Base-by-base conservation (phyloP, 2,329 filamentous ascomycete genomes). In the Eutypa lata region DNA sequence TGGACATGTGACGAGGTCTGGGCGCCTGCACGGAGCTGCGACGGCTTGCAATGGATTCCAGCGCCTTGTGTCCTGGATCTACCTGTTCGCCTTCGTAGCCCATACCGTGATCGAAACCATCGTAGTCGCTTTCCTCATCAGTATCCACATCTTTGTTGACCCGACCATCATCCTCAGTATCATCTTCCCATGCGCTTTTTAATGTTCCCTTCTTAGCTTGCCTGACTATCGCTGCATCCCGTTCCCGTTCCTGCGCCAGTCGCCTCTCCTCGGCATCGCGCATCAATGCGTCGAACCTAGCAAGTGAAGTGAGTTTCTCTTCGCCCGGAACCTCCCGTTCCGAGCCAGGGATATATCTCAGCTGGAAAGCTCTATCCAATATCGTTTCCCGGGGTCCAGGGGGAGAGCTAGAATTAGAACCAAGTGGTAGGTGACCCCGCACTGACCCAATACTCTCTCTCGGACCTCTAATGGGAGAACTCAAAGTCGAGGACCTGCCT, bases 281-380 rank as follows among this genome's bases (percentile, higher is more conserved):
- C 84, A 88, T 87, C 43, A 88, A 66, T 3, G 83, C 84, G 50
- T 87, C 84, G 50, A 87, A 88, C 21, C 82, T 76, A 10, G 83
- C 84, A 31, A 87, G 73, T 0, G 84, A 87, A 58, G 79, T 87
- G 16, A 87, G 70, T 53, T 86, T 84, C 58, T 86, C 82, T 55
- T 85, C 82, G 3, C 83, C 83, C 0, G 78, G 76, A 2, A 68
- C 59, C 48, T 79, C 73, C 7, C 71, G 69, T 11, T 84, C 82
- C 2, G 80, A 81, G 6, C 84, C 84, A 16, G 84, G 84, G 33
- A 87, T 85, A 53, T 74, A 82, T 8, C 80, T 76, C 69, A 87
- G 69, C 59, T 85, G 82, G 60, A 88, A 87, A 0, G 84, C 84
- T 38, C 84, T 72, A 63, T 88, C 84, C n/a, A 87, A 67, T 49